Evolutionary conservation across 2,329 filamentous ascomycete genomes (phyloP).

Genomic region (Talaromyces piceae): DNA sequence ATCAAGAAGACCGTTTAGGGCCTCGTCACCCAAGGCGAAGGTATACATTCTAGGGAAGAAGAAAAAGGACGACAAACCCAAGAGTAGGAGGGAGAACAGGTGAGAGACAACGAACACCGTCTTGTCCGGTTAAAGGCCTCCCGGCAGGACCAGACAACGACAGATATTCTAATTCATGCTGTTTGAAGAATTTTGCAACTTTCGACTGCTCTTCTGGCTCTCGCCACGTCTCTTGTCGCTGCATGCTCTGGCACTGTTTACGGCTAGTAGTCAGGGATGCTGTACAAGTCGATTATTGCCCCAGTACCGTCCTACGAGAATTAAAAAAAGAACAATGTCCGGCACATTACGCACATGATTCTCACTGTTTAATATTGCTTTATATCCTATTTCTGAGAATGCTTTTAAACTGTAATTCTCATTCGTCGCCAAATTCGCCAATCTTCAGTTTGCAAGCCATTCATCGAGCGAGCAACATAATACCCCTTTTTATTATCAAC

Average conservation of each 20-base stretch:
- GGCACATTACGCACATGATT: background rate
- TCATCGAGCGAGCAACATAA: too few relatives aligned
- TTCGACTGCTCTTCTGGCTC: background rate
- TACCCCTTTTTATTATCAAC: too few relatives aligned
- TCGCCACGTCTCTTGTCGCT: background rate
- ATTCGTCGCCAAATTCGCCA: too few relatives aligned
- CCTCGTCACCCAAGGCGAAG: background rate
- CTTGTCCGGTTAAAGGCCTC: too few relatives aligned
- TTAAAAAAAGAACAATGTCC: background rate
- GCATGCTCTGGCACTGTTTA: background rate
- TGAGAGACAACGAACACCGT: background rate
- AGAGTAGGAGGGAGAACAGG: background rate
- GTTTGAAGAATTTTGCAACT: background rate
- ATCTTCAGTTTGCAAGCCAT: too few relatives aligned
- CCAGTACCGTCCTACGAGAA: background rate
- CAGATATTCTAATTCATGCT: background rate
- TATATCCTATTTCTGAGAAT: too few relatives aligned
- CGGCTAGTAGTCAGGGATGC: background rate
- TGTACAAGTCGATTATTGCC: too few relatives aligned
- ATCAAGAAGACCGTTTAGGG: background rate
- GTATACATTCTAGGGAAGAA: background rate
- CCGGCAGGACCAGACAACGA: too few relatives aligned
- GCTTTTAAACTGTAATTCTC: too few relatives aligned
- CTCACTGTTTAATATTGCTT: background rate
- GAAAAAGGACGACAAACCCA: background rate